Evolutionary conservation across 768 basidiomycete genomes (phyloP), one percentile per base, ranked within the genome.

Genomic region (Hygrophorus pudorinus): DNA sequence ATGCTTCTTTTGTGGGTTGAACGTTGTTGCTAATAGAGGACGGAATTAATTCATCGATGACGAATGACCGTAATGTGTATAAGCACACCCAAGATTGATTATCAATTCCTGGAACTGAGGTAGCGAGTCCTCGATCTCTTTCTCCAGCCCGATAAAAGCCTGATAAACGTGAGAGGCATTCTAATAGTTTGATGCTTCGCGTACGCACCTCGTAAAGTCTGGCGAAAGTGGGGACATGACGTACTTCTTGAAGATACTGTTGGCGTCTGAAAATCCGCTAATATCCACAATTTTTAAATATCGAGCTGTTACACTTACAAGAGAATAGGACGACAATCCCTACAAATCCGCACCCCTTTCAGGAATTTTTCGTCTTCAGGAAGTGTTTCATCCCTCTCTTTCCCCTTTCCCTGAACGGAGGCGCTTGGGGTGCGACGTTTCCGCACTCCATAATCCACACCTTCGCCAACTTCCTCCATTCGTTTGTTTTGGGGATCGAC

Each of bases 101-200:
- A 96, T 60, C 18, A 92, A 69, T 55, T 94, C 91, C 53, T 94
- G 89, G 58, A 94, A 93, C 50, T 82, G 78, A 2, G 91, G 90
- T 3, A 98, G 70, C 2, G 78, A 65, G 27, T 83, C 84, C 57
- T 90, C 86, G n/a, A 98, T 92, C 52, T 97, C 92, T 42, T 75
- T 73, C 65, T 99, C 92, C 6, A 96, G 64, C 31, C 55, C 59
- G 30, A 88, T 64, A 48, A 98, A 79, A 1, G 75, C 74, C 75
- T 90, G 60, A 5, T 38, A 35, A 34, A n/a, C 7, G n/a, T 17
- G 34, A 12, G 24, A 35, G 35, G 27, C 21, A 30, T 28, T 12
- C 8, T 18, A 34, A 18, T 12, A 33, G 10, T 18, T 17, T 14
- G 0, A 7, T 17, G 10, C 16, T n/a, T 2, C 31, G 17, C 2